Evolutionary conservation across 805 yeast genomes (phyloP), one percentile per base, ranked within the genome.

Genomic region (Metschnikowia matae): DNA sequence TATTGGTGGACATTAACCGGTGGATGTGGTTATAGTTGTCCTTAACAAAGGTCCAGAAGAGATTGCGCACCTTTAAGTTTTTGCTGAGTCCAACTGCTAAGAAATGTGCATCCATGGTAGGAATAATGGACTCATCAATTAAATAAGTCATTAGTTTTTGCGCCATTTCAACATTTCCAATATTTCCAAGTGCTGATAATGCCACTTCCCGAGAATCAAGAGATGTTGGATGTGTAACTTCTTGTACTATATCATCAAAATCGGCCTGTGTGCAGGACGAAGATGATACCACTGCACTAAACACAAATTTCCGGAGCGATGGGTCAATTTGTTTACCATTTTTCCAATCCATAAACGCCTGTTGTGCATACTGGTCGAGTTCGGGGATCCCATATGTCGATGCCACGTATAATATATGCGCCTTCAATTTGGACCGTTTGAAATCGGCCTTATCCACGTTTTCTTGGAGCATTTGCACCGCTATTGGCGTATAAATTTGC

Each of bases 201-300:
- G 85, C 82, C 46, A 78, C 69, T 63, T 84, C 89, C 47, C 83
- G 63, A 2, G 80, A 76, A 62, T 83, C 87, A 47, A 82, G 73
- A 5, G 85, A 66, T 2, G 76, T 60, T 8, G 89, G 86, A 11
- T 64, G 54, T 8, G 66, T 62, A 29, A 77, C 77, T 60, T 83
- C 84, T n/a, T 68, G 55, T 48, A 76, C 54, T 5, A 83, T 71
- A 3, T 55, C 60, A 17, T 48, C 75, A 62, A 64, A 77, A 65
- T 53, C 76, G 53, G 23, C 67, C 57, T 54, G 63, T 54, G 49
- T 62, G 54, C 46, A 70, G 6, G 62, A 64, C 4, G 67, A 56
- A n/a, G 74, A 69, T 1, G 76, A 56, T 4, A 77, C 63, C 31
- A 80, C 61, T 3, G 81, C 69, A 8, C 68, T 61, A 56, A 73